Percentiles rank a stretch among this genome's conserved stretches.
Conservation (phyloP, 768 basidiomycete genomes). For the Exidia glandulosa region DNA sequence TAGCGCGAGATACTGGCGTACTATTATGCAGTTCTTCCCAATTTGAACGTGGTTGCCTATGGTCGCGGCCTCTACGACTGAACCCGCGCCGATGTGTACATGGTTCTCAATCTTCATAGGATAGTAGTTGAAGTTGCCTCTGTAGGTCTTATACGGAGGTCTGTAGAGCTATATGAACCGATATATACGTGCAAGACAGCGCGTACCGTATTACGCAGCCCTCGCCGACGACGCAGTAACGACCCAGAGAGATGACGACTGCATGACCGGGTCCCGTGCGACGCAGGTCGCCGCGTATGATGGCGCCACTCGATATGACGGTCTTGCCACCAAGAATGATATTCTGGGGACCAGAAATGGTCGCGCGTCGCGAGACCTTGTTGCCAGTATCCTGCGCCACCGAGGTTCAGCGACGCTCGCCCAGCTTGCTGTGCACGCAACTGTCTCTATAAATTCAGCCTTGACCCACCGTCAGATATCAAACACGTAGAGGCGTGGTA, state of each 20-base stretch:
- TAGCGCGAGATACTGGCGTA: conserved; percentile 24
- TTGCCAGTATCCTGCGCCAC: conserved; percentile 79
- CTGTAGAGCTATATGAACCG: conserved; percentile 22
- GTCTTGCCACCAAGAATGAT: conserved; percentile 97
- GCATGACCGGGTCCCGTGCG: conserved; percentile 85
- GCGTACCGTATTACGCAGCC: conserved; percentile 75
- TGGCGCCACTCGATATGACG: conserved; percentile 81
- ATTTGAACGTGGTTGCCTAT: conserved; percentile 93
- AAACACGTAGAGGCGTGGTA: not conserved
- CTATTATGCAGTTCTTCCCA: conserved; percentile 91
- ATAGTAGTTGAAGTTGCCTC: conserved; percentile 91
- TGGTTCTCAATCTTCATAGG: conserved; percentile 96
- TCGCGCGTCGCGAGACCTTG: conserved; percentile 86
- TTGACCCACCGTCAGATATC: not conserved
- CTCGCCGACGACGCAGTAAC: conserved; percentile 88
- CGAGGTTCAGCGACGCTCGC: conserved; percentile 9
- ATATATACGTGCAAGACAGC: not conserved
- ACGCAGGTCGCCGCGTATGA: conserved; percentile 88
- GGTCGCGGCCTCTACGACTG: conserved; percentile 86
- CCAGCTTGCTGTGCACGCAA: conserved; percentile 15
- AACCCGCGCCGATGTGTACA: conserved; percentile 85
- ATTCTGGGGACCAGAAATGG: conserved; percentile 88
- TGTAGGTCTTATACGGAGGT: conserved; percentile 82
- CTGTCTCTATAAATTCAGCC: conserved; percentile 83
- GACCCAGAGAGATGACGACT: conserved; percentile 84